These are phyloP conservation scores for Ceratopteris richardii DNA, from an alignment of 75 land plant species.

Conservation along the genomic window DNA sequence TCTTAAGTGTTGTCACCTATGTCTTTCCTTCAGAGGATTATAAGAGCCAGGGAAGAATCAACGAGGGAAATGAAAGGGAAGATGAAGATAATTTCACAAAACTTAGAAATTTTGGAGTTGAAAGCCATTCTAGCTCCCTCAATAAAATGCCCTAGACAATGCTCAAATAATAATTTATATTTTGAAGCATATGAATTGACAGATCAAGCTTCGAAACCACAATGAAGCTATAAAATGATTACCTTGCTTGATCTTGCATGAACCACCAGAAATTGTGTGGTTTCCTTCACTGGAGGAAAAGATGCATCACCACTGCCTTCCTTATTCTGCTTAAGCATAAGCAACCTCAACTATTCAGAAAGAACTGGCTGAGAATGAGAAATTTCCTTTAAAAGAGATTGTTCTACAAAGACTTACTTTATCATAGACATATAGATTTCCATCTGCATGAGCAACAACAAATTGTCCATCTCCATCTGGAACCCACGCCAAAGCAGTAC, in stretches of 20 bases:
- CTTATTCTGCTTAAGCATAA: slow-evolving; percentile 20
- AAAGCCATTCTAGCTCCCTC: too few relatives aligned
- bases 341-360: not conserved
- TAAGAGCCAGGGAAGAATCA: too few relatives aligned
- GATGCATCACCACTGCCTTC: slow-evolving; percentile 38
- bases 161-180: too few relatives aligned
- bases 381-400: not conserved
- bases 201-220: too few relatives aligned
- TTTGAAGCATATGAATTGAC: too few relatives aligned
- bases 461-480: slow-evolving; percentile 29
- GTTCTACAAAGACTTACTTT: slow-evolving; percentile 19
- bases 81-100: too few relatives aligned
- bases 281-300: slow-evolving; percentile 33
- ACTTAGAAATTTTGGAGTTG: too few relatives aligned
- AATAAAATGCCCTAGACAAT: too few relatives aligned
- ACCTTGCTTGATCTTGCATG: slow-evolving; percentile 44
- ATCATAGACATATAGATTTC: slow-evolving; percentile 34
- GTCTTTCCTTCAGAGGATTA: too few relatives aligned
- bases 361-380: slow-evolving; percentile 2
- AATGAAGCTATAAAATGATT: too few relatives aligned
- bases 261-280: slow-evolving; percentile 27
- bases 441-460: slow-evolving; percentile 42
- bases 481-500: slow-evolving; percentile 38
- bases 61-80: too few relatives aligned
- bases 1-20: too few relatives aligned